These are phyloP conservation scores for Isabelozyma heimii DNA, from an alignment of 805 yeast genomes.

Conservation along the genomic window DNA sequence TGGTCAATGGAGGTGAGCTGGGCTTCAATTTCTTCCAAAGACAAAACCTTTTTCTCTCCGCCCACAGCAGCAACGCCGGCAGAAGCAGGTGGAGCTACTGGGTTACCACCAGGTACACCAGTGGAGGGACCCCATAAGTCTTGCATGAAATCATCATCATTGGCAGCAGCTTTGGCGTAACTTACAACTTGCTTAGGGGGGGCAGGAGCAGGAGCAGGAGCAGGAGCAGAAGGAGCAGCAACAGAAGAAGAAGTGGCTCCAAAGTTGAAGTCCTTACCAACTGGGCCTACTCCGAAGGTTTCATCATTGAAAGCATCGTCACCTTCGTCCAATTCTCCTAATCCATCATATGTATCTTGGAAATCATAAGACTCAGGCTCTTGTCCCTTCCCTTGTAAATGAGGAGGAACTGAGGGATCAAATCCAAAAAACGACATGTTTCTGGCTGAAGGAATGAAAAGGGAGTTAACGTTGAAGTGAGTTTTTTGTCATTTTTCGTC, in stretches of 20 bases:
- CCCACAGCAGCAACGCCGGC: conserved; percentile 4
- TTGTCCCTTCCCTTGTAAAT: conserved; percentile 10
- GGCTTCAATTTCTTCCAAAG: conserved; percentile 85
- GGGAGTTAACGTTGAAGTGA: background rate
- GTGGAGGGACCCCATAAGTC: conserved; percentile 42
- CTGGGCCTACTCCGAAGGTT: conserved; percentile 58
- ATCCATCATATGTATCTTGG: conserved; percentile 80
- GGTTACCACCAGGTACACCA: conserved; percentile 29
- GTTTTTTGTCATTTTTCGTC: background rate
- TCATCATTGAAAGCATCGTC: conserved; percentile 81
- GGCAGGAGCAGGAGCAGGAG: conserved; percentile 8
- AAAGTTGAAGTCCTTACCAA: conserved; percentile 4
- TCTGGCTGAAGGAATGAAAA: background rate
- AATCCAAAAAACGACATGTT: conserved; percentile 71
- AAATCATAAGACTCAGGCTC: conserved; percentile 55
- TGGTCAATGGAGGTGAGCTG: conserved; percentile 53
- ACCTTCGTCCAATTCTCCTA: conserved; percentile 59
- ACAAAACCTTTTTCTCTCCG: conserved; percentile 49
- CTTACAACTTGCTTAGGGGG: conserved; percentile 26
- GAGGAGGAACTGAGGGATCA: conserved; percentile 46
- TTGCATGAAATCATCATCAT: conserved; percentile 45
- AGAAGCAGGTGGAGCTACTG: conserved; percentile 14
- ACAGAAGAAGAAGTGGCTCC: conserved; percentile 3
- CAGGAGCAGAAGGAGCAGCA: conserved; percentile 16
- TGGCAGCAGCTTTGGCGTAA: conserved; percentile 41